Conservation (phyloP, 208 protist genomes). For the Leishmania tropica region DNA sequence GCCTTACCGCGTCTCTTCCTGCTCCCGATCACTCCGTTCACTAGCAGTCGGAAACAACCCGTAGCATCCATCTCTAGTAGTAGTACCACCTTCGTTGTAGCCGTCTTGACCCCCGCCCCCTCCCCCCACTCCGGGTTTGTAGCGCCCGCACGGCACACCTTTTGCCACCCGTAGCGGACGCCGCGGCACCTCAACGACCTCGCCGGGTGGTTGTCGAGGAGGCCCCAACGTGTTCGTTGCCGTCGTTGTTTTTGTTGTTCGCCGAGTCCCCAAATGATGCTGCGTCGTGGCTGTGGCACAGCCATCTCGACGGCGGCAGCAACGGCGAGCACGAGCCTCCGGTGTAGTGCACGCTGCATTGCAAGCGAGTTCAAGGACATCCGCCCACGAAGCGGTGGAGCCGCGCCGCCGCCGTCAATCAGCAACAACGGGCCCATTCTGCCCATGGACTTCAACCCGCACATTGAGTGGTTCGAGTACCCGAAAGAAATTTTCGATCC, state of each 20-base stretch:
- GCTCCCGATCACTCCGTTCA: neutral
- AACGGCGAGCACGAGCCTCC: too few relatives aligned
- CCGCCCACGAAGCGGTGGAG: slow-evolving; percentile 22
- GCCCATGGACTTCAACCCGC: slow-evolving; percentile 92
- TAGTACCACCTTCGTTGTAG: neutral
- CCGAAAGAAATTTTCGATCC: slow-evolving; percentile 91
- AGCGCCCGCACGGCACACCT: neutral
- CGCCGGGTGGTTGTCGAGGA: neutral
- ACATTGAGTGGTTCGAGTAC: slow-evolving; percentile 93
- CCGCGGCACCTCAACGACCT: neutral
- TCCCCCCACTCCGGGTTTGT: neutral
- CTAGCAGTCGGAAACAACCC: neutral
- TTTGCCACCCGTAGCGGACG: too few relatives aligned
- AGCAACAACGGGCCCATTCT: slow-evolving; percentile 80
- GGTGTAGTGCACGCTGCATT: slow-evolving; percentile 30
- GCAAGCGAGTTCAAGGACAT: slow-evolving; percentile 69
- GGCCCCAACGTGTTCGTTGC: neutral
- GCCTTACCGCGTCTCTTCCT: neutral
- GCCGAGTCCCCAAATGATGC: neutral
- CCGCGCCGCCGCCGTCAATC: slow-evolving; percentile 64
- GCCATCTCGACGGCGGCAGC: neutral
- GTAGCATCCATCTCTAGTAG: neutral
- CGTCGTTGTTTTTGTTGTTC: neutral
- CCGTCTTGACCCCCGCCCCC: neutral
- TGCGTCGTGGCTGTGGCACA: neutral